Base-by-base conservation (phyloP, 306 rosid genomes). In the Argentina anserina region DNA sequence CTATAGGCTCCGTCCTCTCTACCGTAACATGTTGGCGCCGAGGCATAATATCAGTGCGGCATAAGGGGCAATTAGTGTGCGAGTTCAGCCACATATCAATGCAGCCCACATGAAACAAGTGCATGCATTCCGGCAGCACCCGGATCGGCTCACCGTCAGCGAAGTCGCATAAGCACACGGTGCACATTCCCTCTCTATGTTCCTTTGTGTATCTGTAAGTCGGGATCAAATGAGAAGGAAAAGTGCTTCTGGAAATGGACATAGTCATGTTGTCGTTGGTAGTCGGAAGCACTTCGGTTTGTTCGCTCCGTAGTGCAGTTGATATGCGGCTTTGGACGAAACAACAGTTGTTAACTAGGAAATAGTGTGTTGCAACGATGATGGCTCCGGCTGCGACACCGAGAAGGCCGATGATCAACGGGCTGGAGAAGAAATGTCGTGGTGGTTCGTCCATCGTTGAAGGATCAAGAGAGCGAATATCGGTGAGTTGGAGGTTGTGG, bases 131-230 rank as follows among this genome's bases (percentile, higher is more conserved):
- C 0, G 75, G 75, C 36, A 69, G 41, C 17, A 61, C 28, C 6
- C 75, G 69, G 9, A 76, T 47, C 8, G 46, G 25, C 65, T 76
- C 75, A 20, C 43, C 65, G 13, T 76, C 70, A 1, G 43, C 21
- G 64, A 76, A 76, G 37, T 76, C 80, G 9, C 56, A 26, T 65
- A 70, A 77, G 31, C 80, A 77, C 41, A 76, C 80, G 17, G 76
- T 46, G 21, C 80, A 70, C 9, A 26, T 61, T 60, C 52, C 71
- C 20, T 37, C 65, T 3, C 50, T 65, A 41, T 56, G 12, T 17
- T 69, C 75, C 65, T 69, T 26, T 9, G 28, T 26, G 75, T 61
- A 76, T 17, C 58, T 69, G 14, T 18, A 37, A 20, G n/a, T 14
- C 5, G 80, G 75, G 11, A 69, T 13, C 42, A 20, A 3, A 21